phyloP scores from a whole-genome alignment of 352 stramenopile species.

The Pseudoperonospora humuli region DNA sequence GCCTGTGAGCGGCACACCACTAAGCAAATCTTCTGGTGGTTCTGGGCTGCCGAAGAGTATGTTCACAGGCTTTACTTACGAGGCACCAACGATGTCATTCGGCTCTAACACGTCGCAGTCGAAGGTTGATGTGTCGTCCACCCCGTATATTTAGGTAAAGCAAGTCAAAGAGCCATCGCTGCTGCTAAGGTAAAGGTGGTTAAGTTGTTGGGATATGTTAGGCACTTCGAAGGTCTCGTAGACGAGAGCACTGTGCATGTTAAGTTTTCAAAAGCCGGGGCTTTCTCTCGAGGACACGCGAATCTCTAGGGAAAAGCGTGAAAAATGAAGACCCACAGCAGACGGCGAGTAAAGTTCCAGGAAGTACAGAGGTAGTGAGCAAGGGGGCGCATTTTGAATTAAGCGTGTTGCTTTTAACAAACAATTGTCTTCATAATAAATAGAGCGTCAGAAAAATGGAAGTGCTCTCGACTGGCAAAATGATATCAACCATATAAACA shows the following conservation, averaged over 20 bases:
- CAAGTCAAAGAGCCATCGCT: constrained; percentile 9
- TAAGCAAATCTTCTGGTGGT: constrained; percentile 59
- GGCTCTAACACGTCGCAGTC: constrained; percentile 84
- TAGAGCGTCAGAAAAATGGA: constrained; percentile 33
- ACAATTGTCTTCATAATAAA: constrained; percentile 23
- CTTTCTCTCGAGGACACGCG: constrained; percentile 7
- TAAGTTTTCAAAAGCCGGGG: constrained; percentile 9
- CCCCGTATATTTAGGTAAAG: constrained; percentile 78
- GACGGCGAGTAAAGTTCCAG: constrained; percentile 17
- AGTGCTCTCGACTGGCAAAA: constrained; percentile 11
- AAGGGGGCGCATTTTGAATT: constrained; percentile 16
- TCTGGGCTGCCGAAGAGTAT: constrained; percentile 68
- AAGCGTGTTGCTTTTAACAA: constrained; percentile 9
- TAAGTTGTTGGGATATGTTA: neutral
- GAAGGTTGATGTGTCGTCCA: constrained; percentile 77
- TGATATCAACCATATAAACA: constrained; percentile 9
- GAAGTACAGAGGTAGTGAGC: constrained; percentile 11
- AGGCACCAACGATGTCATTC: constrained; percentile 73
- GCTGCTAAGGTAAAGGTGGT: constrained; percentile 5
- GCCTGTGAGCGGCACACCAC: constrained; percentile 67
- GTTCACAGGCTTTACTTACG: constrained; percentile 85
- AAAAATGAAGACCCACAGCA: neutral
- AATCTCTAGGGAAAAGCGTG: neutral
- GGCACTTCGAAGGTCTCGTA: constrained; percentile 3
- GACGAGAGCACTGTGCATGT: constrained; percentile 7